Evolutionary conservation across 768 basidiomycete genomes (phyloP), one percentile per base, ranked within the genome.

Genomic region (Russula sp.): DNA sequence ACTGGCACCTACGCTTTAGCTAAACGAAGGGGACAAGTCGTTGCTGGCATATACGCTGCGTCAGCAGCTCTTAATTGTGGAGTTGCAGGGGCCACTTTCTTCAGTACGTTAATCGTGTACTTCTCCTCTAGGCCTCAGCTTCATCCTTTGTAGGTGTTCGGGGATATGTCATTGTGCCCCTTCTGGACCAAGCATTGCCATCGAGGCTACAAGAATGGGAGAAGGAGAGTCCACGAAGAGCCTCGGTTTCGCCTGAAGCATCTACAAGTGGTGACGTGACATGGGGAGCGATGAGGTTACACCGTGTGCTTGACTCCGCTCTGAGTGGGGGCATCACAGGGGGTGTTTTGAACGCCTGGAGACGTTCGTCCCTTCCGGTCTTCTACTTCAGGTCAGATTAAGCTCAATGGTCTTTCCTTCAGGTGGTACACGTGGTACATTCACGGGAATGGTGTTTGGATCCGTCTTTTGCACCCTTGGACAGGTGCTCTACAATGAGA

Each of bases 121-220:
- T 38, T 50, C 48, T 44, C 56, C 9, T 36, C 42, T 44, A 10
- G 13, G 1, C 4, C 44, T 49, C 48, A 24, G 20, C 50, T 57
- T 61, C 18, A 26, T 60, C 30, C 67, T 20, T 52, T 57, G 18
- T 67, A 94, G 93, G 84, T 63, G 72, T 89, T 58, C 83, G 91
- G 64, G 93, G 94, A 79, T 90, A 85, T 71, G 70, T 83, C n/a
- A 75, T 92, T 56, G 83, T 83, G 51, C 93, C 93, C 0, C 62
- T 82, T 1, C 75, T 92, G 49, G 76, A 80, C 10, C 74, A 75
- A 26, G 73, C 74, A 1, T 71, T 80, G n/a, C 74, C 80, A 2
- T 80, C 77, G 69, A 74, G 75, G 48, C 81, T 83, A 65, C 85
- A 84, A 69, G 75, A 72, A 58, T 63, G 75, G 59, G 76, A 79